Base-by-base conservation (phyloP, 202 grass and related monocot genomes). In the Saccharum hybrid region DNA sequence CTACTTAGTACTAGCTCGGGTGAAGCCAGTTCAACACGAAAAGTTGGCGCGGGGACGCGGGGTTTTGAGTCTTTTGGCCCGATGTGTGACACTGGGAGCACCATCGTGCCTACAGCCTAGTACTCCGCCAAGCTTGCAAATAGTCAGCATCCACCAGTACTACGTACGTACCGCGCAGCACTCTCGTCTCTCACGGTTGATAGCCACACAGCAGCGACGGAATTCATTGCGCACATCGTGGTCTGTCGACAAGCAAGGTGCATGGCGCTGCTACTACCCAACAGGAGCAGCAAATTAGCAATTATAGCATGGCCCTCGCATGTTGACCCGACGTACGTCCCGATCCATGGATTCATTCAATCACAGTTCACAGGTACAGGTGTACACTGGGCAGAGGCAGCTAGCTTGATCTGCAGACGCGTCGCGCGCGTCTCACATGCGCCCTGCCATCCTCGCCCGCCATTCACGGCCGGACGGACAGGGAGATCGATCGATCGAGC, bases 401-500 rank as follows among this genome's bases (percentile, higher is more conserved):
- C 4, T 36, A 1, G 26, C 14, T 12, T 7, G n/a, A 26, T 52
- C 77, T 10, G 65, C 33, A 10, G 46, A 80, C 46, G 63, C 64
- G 45, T 54, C 43, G 62, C 54, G n/a, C 69, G 14, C 30, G 6
- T 0, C 31, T 28, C 67, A 30, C 76, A 56, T 51, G 76, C 63
- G 14, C 10, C n/a, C 72, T 18, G 45, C 18, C 12, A 40, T 56
- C n/a, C 40, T 10, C 16, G 6, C 62, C 71, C 85, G 64, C 52
- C 85, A 77, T 77, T 54, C 72, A 18, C 72, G 72, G 31, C 39
- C 39, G 8, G 10, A 18, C 28, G 34, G 76, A 54, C 59, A 28
- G 3, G 7, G 33, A 10, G 23, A 28, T 34, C 8, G 6, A 34
- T 40, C 36, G 66, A 21, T 38, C 16, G 14, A 18, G 61, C 60